A percentile compares a stretch with the other conserved stretches of the same genome.
phyloP scores from a whole-genome alignment of 495 filamentous ascomycete species.

The Penicillium cinerascens region DNA sequence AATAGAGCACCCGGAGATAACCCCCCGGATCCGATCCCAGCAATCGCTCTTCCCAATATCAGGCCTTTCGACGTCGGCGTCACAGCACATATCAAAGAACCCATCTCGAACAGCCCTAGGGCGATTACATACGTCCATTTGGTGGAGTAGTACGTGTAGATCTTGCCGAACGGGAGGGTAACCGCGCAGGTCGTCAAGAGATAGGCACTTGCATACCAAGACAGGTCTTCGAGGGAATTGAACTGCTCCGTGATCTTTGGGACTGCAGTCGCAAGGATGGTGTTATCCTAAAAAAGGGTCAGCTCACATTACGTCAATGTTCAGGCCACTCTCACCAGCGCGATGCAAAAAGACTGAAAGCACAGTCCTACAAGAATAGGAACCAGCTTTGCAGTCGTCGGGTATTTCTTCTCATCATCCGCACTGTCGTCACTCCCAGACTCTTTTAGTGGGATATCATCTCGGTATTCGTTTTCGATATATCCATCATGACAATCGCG shows the following conservation, averaged over 20 bases:
- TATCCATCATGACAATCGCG: constrained; percentile 13
- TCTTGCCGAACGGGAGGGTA: constrained; percentile 69
- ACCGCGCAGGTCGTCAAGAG: constrained; percentile 72
- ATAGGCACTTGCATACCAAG: constrained; percentile 72
- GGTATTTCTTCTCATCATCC: constrained; percentile 47
- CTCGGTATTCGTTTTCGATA: constrained; percentile 8
- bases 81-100: constrained; percentile 73
- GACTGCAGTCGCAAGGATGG: constrained; percentile 83
- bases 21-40: constrained; percentile 76
- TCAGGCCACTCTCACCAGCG: constrained; percentile 43
- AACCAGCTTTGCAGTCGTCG: constrained; percentile 44
- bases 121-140: constrained; percentile 71
- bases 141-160: constrained; percentile 76
- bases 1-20: constrained; percentile 78
- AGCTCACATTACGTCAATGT: background rate
- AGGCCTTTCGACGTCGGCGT: constrained; percentile 71
- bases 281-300: constrained; percentile 53
- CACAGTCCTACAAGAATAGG: constrained; percentile 58
- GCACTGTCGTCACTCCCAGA: constrained; percentile 6
- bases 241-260: constrained; percentile 81
- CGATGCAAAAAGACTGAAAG: constrained; percentile 62
- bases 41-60: constrained; percentile 81
- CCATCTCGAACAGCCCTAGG: constrained; percentile 76
- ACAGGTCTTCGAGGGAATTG: constrained; percentile 67
- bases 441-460: constrained; percentile 25